These are phyloP conservation scores for Starmera amethionina DNA, from an alignment of 805 yeast species.

Conservation along the genomic window DNA sequence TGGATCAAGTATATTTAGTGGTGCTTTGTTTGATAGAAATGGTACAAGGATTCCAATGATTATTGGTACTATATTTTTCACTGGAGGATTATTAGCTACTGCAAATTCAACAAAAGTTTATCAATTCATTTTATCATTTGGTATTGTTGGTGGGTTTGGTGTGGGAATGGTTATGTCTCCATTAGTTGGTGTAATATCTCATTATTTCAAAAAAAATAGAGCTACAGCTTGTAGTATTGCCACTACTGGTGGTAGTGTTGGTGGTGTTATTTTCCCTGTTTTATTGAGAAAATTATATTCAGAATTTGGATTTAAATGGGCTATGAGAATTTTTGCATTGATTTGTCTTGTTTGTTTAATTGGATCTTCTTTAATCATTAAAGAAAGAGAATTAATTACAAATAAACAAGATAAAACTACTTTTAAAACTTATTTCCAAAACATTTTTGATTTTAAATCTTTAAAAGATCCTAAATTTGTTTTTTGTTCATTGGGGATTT, in stretches of 20 bases:
- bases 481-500: conserved; percentile 28
- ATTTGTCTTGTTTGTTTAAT: conserved; percentile 28
- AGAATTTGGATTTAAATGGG: conserved; percentile 45
- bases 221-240: conserved; percentile 42
- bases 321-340: conserved; percentile 40
- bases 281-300: conserved; percentile 36
- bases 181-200: conserved; percentile 45
- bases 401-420: too few species aligned
- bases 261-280: conserved; percentile 43
- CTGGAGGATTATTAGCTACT: conserved; percentile 42
- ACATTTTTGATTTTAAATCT: conserved; percentile 25
- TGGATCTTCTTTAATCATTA: conserved; percentile 23
- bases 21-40: conserved; percentile 47
- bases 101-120: conserved; percentile 40
- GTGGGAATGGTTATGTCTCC: conserved; percentile 51
- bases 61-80: conserved; percentile 30
- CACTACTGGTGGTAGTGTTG: conserved; percentile 40
- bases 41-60: conserved; percentile 38
- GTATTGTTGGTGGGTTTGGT: conserved; percentile 43
- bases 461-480: conserved; percentile 33
- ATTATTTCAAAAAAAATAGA: conserved; percentile 49
- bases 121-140: conserved; percentile 51
- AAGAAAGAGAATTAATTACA: conserved; percentile 22
- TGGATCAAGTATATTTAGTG: conserved; percentile 38
- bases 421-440: conserved; percentile 4